Base-by-base conservation (phyloP, 2,329 filamentous ascomycete genomes). In the Colletotrichum zoysiae region DNA sequence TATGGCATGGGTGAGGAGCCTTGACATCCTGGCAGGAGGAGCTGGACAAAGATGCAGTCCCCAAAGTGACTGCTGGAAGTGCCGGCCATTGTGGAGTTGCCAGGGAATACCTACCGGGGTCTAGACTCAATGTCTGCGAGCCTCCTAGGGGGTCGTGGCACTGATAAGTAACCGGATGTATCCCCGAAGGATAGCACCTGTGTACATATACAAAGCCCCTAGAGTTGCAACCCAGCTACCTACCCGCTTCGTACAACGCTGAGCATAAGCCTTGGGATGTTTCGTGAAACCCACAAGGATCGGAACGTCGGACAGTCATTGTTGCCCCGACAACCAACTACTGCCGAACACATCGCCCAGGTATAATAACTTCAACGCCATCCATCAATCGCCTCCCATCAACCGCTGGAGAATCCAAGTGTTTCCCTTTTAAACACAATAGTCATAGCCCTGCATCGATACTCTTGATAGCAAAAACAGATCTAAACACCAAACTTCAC, bases 321-420 rank as follows among this genome's bases (percentile, higher is more conserved):
- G 70, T 72, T 72, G 70, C 70, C 66, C 57, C n/a, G 70, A 72
- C 70, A 72, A 72, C 70, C 60, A 70, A 69, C 66, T 46, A 70
- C 46, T 44, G 46, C 55, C 42, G 33, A 70, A 67, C 66, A 72
- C 69, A 72, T 70, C 65, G 59, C 60, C 40, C 35, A 70, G 65
- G 57, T 70, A 72, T 70, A 72, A 64, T 70, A 70, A 64, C 59
- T 44, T 70, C 65, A 70, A 53, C 33, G 57, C 30, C 59, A 33
- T 70, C 65, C 59, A 33, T 70, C 65, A 62, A 56, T 60, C 51
- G 33, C 51, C 26, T 46, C 12, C 26, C 26, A 11, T 50, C 40
- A 11, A 50, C 16, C 46, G 23, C 18, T 11, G 8, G 20, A 23
- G 53, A 62, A 42, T 16, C 55, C 46, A 16, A 42, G 23, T 60